These are phyloP conservation scores for Hyaloscypha finlandica DNA, from an alignment of 495 filamentous ascomycete species.

Conservation along the genomic window DNA sequence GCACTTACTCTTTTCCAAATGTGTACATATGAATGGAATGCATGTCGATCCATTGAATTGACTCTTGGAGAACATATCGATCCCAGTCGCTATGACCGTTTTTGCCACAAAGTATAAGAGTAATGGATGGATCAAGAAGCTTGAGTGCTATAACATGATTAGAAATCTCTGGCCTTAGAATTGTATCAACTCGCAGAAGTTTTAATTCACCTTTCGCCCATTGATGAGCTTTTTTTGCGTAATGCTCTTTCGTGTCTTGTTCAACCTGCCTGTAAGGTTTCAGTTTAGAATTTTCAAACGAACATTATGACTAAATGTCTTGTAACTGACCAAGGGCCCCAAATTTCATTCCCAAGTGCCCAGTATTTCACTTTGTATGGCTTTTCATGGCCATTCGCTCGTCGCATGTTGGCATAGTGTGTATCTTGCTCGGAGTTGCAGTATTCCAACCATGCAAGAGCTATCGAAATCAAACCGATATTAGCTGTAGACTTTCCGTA, in stretches of 20 bases:
- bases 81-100: constrained; percentile 60
- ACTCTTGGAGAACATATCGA: constrained; percentile 59
- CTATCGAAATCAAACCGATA: background rate
- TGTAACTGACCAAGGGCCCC: constrained; percentile 38
- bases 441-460: constrained; percentile 64
- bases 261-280: constrained; percentile 55
- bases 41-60: constrained; percentile 44
- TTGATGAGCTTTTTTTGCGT: constrained; percentile 64
- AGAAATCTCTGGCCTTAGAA: background rate
- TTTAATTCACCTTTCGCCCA: constrained; percentile 48
- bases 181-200: background rate
- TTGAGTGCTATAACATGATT: constrained; percentile 45
- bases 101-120: constrained; percentile 63
- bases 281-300: constrained; percentile 30
- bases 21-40: constrained; percentile 55
- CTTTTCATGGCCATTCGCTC: constrained; percentile 62
- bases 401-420: constrained; percentile 65
- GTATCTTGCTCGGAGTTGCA: constrained; percentile 62
- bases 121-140: constrained; percentile 58
- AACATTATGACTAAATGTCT: background rate
- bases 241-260: constrained; percentile 63
- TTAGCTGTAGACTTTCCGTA: background rate
- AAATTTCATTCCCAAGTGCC: constrained; percentile 58
- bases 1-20: constrained; percentile 23
- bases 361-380: constrained; percentile 53